These are phyloP conservation scores for Fagopyrum tataricum DNA, from an alignment of 148 eudicot species.

Conservation along the genomic window DNA sequence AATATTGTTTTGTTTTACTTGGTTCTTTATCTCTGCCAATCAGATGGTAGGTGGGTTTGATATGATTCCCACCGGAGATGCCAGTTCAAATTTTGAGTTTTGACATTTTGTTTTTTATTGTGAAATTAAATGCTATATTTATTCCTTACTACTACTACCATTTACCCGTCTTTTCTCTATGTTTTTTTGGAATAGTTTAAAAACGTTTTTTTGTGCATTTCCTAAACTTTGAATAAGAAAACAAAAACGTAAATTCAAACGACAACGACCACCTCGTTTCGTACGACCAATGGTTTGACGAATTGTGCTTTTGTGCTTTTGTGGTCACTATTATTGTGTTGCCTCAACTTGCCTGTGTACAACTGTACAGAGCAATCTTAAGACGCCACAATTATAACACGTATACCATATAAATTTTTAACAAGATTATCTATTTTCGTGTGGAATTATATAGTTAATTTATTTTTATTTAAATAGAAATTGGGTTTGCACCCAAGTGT, in stretches of 20 bases:
- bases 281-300: neutral
- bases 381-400: no score
- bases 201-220: neutral
- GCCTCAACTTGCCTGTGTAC: no score
- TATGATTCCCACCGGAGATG: neutral
- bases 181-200: neutral
- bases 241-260: neutral
- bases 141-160: neutral
- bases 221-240: neutral
- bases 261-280: constrained; percentile 6
- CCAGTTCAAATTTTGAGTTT: neutral
- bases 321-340: neutral
- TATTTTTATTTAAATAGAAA: no score
- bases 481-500: no score
- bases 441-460: no score
- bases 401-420: no score
- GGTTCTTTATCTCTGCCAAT: constrained; percentile 9
- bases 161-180: neutral
- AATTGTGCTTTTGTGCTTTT: constrained; percentile 5
- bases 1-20: neutral
- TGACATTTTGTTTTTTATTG: neutral
- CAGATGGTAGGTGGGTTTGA: constrained; percentile 5
- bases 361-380: no score
- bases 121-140: neutral
- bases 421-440: no score